Conservation (phyloP, 1,284 basidiomycete species). For the Mycena sp. region DNA sequence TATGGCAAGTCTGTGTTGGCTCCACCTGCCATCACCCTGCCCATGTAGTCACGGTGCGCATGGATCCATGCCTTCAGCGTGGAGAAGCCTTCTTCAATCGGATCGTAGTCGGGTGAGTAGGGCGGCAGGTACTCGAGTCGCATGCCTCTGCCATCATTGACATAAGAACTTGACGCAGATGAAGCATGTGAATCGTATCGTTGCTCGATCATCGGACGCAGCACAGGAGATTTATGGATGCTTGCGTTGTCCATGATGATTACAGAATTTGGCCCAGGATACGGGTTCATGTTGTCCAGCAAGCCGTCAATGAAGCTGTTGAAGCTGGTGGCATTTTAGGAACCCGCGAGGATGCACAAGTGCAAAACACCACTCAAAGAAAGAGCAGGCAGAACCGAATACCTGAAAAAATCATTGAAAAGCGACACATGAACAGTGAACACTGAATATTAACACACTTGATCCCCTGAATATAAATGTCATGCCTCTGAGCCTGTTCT, state of each 20-base stretch:
- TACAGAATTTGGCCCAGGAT: too few relatives aligned
- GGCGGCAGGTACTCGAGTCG: constrained; percentile 27
- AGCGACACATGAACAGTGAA: not conserved
- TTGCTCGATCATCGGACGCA: constrained; percentile 11
- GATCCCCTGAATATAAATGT: constrained; percentile 43
- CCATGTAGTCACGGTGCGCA: constrained; percentile 32
- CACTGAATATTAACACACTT: constrained; percentile 32
- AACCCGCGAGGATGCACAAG: too few relatives aligned
- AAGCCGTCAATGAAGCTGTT: too few relatives aligned
- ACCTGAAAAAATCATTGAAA: constrained; percentile 2
- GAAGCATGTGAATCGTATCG: constrained; percentile 3
- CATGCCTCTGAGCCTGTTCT: constrained; percentile 32
- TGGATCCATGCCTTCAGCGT: constrained; percentile 28
- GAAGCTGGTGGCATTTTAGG: too few relatives aligned
- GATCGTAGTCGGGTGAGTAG: constrained; percentile 31
- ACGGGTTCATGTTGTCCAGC: too few relatives aligned
- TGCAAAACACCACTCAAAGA: too few relatives aligned
- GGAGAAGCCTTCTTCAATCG: constrained; percentile 27
- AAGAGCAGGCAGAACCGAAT: too few relatives aligned
- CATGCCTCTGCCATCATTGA: constrained; percentile 22
- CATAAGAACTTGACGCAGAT: not conserved
- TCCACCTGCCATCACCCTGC: constrained; percentile 35
- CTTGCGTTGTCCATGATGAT: too few relatives aligned
- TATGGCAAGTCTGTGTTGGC: constrained; percentile 11
- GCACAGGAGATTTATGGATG: too few relatives aligned